A percentile compares a stretch with the other conserved stretches of the same genome.
Evolutionary conservation across 495 filamentous ascomycete species (phyloP).

Genomic region (Lindgomyces ingoldianus): DNA sequence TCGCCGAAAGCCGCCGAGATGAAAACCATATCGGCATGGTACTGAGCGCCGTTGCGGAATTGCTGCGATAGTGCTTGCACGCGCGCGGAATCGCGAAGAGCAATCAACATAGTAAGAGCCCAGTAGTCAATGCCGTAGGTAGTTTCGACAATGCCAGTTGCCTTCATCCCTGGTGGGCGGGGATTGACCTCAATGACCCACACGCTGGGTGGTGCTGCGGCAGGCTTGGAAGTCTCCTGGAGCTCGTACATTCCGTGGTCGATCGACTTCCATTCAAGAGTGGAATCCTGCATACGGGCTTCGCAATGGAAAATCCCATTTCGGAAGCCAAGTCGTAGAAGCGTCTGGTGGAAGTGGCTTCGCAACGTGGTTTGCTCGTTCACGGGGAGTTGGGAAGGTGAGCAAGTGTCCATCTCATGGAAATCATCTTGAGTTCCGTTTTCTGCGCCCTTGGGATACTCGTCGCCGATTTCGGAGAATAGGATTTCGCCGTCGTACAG

Average conservation of each 20-base stretch:
- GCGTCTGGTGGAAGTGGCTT: neutral
- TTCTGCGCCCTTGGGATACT: conserved; percentile 53
- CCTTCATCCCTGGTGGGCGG: conserved; percentile 43
- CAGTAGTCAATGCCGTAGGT: conserved; percentile 51
- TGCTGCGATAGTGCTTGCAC: conserved; percentile 34
- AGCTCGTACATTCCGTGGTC: neutral
- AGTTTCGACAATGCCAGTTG: conserved; percentile 28
- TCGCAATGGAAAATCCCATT: conserved; percentile 47
- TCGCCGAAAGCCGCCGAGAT: conserved; percentile 28
- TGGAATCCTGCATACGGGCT: conserved; percentile 44
- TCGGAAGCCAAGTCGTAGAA: conserved; percentile 40
- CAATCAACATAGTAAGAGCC: conserved; percentile 12
- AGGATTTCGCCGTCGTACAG: conserved; percentile 52
- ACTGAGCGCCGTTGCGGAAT: conserved; percentile 40
- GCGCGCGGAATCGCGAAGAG: conserved; percentile 37
- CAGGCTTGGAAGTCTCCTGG: conserved; percentile 10
- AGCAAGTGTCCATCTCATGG: neutral
- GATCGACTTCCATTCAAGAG: conserved; percentile 28
- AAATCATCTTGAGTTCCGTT: neutral
- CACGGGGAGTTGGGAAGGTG: neutral
- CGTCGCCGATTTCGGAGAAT: conserved; percentile 55
- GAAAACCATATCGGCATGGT: conserved; percentile 13
- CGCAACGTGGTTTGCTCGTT: neutral
- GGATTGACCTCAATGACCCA: conserved; percentile 49
- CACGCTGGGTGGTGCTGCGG: conserved; percentile 17